Conservation (phyloP, 371 early-diverging fungal genomes). For the Circinella umbellata region DNA sequence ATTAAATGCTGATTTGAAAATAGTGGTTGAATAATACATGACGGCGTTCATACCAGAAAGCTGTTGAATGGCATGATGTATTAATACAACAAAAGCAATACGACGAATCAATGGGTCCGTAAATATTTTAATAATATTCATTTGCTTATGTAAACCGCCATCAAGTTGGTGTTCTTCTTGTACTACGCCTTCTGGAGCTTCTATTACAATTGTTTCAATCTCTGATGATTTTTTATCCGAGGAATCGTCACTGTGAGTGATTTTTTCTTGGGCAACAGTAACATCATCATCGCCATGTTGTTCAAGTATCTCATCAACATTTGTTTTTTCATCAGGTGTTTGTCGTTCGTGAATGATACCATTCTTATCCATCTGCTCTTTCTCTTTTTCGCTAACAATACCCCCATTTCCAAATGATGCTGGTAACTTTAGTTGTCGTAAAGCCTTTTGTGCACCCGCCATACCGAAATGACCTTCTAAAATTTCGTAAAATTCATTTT, state of each 20-base stretch:
- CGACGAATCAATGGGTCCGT: constrained; percentile 45
- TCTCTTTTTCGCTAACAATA: too few relatives aligned
- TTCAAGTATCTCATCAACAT: too few relatives aligned
- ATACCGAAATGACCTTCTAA: constrained; percentile 46
- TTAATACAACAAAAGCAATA: constrained; percentile 50
- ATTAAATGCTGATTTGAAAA: constrained; percentile 53
- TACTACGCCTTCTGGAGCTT: too few relatives aligned
- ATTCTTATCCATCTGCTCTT: too few relatives aligned
- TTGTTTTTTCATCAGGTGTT: too few relatives aligned
- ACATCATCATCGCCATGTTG: too few relatives aligned
- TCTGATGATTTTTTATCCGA: neutral
- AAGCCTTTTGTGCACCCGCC: constrained; percentile 29
- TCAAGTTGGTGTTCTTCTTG: neutral
- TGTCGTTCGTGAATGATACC: too few relatives aligned
- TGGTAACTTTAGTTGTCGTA: neutral
- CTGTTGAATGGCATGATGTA: constrained; percentile 71
- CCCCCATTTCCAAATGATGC: too few relatives aligned
- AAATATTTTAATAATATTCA: constrained; percentile 38
- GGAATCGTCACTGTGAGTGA: neutral
- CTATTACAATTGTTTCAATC: neutral
- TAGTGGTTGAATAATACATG: constrained; percentile 78
- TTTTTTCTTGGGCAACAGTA: too few relatives aligned
- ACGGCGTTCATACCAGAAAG: constrained; percentile 88
- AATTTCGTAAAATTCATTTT: constrained; percentile 63
- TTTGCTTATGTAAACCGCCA: constrained; percentile 21